phyloP scores from a whole-genome alignment of 768 basidiomycete genomes.

The Astraeus odoratus region DNA sequence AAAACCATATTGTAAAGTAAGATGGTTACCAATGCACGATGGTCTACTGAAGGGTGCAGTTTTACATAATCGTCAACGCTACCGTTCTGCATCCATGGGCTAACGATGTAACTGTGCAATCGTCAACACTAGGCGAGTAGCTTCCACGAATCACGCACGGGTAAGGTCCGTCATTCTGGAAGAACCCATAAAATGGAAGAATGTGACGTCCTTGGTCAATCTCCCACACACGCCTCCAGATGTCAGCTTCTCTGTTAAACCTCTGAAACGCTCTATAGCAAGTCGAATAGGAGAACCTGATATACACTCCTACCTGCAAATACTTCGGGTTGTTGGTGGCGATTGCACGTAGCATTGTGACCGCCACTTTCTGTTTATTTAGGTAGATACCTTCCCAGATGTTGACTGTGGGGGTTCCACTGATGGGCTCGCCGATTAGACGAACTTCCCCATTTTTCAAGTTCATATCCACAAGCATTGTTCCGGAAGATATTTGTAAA shows the following conservation, averaged over 20 bases:
- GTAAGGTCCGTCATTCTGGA: conserved; percentile 48
- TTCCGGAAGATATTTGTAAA: conserved; percentile 38
- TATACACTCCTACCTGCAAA: conserved; percentile 29
- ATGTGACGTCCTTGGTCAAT: conserved; percentile 44
- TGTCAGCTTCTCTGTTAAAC: conserved; percentile 45
- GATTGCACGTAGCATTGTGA: conserved; percentile 50
- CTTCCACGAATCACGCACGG: conserved; percentile 28
- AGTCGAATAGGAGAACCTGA: conserved; percentile 1
- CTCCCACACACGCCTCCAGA: conserved; percentile 50
- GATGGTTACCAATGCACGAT: conserved; percentile 33
- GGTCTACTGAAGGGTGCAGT: conserved; percentile 34
- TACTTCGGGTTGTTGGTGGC: conserved; percentile 40
- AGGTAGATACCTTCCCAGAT: conserved; percentile 52
- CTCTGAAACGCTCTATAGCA: conserved; percentile 28
- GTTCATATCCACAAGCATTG: conserved; percentile 44
- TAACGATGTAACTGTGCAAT: conserved; percentile 49
- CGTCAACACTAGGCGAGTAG: conserved; percentile 1
- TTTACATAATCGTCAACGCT: conserved; percentile 43
- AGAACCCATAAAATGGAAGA: conserved; percentile 53
- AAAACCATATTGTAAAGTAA: not conserved
- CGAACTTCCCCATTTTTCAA: conserved; percentile 47
- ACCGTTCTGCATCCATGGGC: conserved; percentile 51
- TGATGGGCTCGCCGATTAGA: conserved; percentile 43
- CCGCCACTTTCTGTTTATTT: conserved; percentile 46
- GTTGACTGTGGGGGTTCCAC: conserved; percentile 47